Evolutionary conservation across 495 filamentous ascomycete genomes (phyloP).

Genomic region (Penicillium ucsense): DNA sequence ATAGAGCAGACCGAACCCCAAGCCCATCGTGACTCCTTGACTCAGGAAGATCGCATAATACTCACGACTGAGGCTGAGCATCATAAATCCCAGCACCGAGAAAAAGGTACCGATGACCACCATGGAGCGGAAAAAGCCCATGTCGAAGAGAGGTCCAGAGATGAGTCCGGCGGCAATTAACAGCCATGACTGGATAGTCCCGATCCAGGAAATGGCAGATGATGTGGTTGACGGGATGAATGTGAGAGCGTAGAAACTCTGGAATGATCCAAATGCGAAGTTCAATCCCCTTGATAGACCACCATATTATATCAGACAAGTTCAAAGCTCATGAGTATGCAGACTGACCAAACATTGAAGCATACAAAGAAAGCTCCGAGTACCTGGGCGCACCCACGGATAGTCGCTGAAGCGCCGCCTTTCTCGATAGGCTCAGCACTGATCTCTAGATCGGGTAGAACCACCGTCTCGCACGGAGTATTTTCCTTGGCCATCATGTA

Average conservation of each 20-base stretch:
- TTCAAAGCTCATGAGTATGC: background rate
- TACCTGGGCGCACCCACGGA: background rate
- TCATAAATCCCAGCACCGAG: constrained; percentile 36
- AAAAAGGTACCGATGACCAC: constrained; percentile 16
- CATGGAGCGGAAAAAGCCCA: constrained; percentile 25
- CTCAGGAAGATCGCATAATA: constrained; percentile 27
- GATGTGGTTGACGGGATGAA: constrained; percentile 13
- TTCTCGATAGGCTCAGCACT: background rate
- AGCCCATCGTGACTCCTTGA: constrained; percentile 27
- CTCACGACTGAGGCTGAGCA: constrained; percentile 19
- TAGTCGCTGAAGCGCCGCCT: background rate
- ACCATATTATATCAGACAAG: background rate
- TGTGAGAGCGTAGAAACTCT: constrained; percentile 29
- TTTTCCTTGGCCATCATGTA: too few relatives aligned
- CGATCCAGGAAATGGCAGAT: constrained; percentile 38
- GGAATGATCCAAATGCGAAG: constrained; percentile 34
- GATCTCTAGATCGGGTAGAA: too few relatives aligned
- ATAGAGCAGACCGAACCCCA: constrained; percentile 29
- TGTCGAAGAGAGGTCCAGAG: constrained; percentile 35
- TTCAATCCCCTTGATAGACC: background rate
- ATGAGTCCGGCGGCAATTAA: constrained; percentile 28
- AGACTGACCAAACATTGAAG: constrained; percentile 2
- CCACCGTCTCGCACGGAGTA: too few relatives aligned
- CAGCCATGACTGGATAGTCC: constrained; percentile 30
- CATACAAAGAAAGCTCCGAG: background rate